Base-by-base conservation (phyloP, 2,329 filamentous ascomycete genomes). In the Diaporthe caulivora region DNA sequence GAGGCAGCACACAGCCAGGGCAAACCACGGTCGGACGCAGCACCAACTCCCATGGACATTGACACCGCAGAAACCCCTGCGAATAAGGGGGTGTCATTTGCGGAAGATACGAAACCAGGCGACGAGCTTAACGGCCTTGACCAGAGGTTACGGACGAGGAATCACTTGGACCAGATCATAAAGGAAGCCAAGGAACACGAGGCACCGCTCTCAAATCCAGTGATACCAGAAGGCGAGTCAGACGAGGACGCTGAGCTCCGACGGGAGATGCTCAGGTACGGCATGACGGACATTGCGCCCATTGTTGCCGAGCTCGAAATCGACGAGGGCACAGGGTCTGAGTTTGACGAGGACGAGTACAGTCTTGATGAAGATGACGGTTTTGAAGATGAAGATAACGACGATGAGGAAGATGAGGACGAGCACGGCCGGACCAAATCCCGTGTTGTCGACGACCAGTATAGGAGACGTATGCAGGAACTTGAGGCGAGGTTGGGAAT, bases 261-360 rank as follows among this genome's bases (percentile, higher is more conserved):
- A 8, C 90, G 92, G 72, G 92, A 98, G 79, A 98, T 99, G 95
- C 87, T 98, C 10, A 89, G 94, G 76, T 99, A 98, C 80, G 92
- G 94, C 75, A 88, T 98, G 82, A 92, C 93, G 57, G 96, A 98
- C 81, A 92, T 99, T 72, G 95, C 95, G 5, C 91, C 94, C 49
- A 94, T 99, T 3, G 97, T 99, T 21, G 97, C 97, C 21, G 95
- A 98, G 83, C 89, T 99, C 58, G 91, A 97, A 73, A 83, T 98
- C 2, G 94, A 97, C 75, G 92, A 95, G 51, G 70, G 74, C 34
- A 67, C 62, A 11, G 64, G 71, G 7, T 72, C 72, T 10, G 72
- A 74, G 6, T 70, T 72, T 4, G 72, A 67, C 15, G 62, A 72
- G n/a, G 64, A 72, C 4, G 72, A 70, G 37, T 72, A 57, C 37